phyloP scores from a whole-genome alignment of 805 yeast genomes.

The Ogataea salicorniae region DNA sequence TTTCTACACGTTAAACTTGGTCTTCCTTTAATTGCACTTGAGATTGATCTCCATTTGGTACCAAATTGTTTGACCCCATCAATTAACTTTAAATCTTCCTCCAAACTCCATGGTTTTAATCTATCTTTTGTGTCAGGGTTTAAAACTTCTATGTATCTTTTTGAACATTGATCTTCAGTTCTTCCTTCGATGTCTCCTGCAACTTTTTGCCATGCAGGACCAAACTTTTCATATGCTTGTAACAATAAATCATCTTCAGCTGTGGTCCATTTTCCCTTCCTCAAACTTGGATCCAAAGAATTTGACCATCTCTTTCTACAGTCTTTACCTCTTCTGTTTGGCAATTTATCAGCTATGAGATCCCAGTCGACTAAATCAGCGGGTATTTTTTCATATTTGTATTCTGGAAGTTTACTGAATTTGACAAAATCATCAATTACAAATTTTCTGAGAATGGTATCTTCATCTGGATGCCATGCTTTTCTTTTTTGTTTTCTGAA shows the following conservation, averaged over 20 bases:
- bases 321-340: slow-evolving; percentile 64
- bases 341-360: slow-evolving; percentile 41
- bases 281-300: slow-evolving; percentile 75
- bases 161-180: slow-evolving; percentile 94
- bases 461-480: slow-evolving; percentile 78
- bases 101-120: slow-evolving; percentile 70
- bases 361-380: slow-evolving; percentile 59
- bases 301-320: slow-evolving; percentile 85
- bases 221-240: slow-evolving; percentile 60
- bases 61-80: slow-evolving; percentile 66
- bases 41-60: slow-evolving; percentile 84
- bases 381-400: slow-evolving; percentile 26
- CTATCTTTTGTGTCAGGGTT: slow-evolving; percentile 78
- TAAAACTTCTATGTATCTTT: slow-evolving; percentile 80
- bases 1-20: slow-evolving; percentile 89
- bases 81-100: slow-evolving; percentile 71
- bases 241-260: slow-evolving; percentile 69
- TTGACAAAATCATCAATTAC: slow-evolving; percentile 32
- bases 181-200: slow-evolving; percentile 73
- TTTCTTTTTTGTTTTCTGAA: slow-evolving; percentile 57
- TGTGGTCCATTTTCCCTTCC: slow-evolving; percentile 82
- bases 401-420: slow-evolving; percentile 12
- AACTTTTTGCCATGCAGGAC: slow-evolving; percentile 84
- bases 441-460: slow-evolving; percentile 42
- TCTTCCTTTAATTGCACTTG: slow-evolving; percentile 65